Base-by-base conservation (phyloP, 345 rosid species). In the Camelina sativa region DNA sequence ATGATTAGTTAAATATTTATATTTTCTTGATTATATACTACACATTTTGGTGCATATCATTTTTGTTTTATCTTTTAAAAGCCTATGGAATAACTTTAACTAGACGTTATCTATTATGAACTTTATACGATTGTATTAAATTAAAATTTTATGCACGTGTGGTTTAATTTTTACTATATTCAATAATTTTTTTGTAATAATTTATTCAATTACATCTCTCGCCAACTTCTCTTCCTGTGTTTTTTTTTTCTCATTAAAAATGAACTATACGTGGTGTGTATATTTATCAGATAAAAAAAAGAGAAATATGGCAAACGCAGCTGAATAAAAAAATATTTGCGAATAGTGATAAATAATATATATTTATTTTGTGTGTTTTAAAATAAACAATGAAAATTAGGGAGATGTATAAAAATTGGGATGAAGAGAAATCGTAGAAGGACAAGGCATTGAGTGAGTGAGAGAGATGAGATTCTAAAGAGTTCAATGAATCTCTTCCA, bases 401-500 rank as follows among this genome's bases (percentile, higher is more conserved):
- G 12, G 34, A 54, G 48, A 61, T 11, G 2, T 28, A 28, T 28
- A 28, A 28, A 50, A 23, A 65, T 65, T 44, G 38, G 37, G 53
- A 32, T 22, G 65, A 44, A 67, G 67, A 58, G 67, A 48, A 25
- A 38, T 37, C 51, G 19, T 20, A 16, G 35, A 61, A 68, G 57
- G 32, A 25, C 46, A 38, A 58, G 52, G 9, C 46, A 67, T 38
- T 67, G 73, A 67, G 43, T 22, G 35, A 28, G 30, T 66, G 52
- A 65, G n/a, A 41, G 37, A 34, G 37, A 6, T 34, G 37, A 8
- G 32, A 67, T 34, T 69, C n/a, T 34, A 53, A 76, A 62, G 69
- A 61, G 41, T 69, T 54, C 70, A 76, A 53, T 54, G 64, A 76
- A 62, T 76, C 70, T 76, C 51, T 62, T 76, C 70, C 63, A 30